Evolutionary conservation across 2,329 filamentous ascomycete genomes (phyloP).

Genomic region (Coleophoma crateriformis): DNA sequence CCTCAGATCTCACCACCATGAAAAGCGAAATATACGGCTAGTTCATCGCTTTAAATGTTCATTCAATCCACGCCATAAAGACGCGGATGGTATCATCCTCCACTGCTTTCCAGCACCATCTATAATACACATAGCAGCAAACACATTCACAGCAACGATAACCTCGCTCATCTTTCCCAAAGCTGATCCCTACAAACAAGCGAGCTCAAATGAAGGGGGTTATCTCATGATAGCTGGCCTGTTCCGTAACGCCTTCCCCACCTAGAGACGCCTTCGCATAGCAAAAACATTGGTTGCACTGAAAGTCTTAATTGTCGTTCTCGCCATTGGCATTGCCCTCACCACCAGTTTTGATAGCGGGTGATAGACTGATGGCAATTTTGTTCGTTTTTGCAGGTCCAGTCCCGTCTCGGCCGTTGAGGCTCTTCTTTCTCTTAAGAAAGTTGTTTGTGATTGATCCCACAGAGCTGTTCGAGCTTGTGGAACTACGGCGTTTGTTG

Average conservation of each 20-base stretch:
- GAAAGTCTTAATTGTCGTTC: conserved; percentile 14
- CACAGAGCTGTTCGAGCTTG: conserved; percentile 32
- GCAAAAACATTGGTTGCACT: conserved; percentile 1
- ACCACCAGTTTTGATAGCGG: conserved; percentile 28
- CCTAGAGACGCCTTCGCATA: conserved; percentile 9
- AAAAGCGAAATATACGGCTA: too few relatives aligned
- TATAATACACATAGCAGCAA: conserved; percentile 21
- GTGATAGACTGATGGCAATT: conserved; percentile 53
- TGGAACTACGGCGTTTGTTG: conserved; percentile 52
- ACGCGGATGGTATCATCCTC: conserved; percentile 16
- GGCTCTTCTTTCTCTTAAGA: conserved; percentile 39
- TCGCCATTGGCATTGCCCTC: conserved; percentile 19
- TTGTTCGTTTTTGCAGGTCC: conserved; percentile 39
- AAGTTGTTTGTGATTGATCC: conserved; percentile 19
- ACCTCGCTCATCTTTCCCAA: conserved; percentile 7
- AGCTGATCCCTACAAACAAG: conserved; percentile 5
- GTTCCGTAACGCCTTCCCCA: conserved; percentile 18
- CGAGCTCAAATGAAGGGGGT: conserved; percentile 7
- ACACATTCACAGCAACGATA: conserved; percentile 10
- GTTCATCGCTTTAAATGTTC: background rate
- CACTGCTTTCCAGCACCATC: conserved; percentile 8
- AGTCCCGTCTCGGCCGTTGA: conserved; percentile 31
- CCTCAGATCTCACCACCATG: too few relatives aligned
- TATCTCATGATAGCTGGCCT: conserved; percentile 13
- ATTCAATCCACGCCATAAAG: conserved; percentile 6